Evolutionary conservation across 306 rosid genomes (phyloP).

Genomic region (Glycyrrhiza uralensis): DNA sequence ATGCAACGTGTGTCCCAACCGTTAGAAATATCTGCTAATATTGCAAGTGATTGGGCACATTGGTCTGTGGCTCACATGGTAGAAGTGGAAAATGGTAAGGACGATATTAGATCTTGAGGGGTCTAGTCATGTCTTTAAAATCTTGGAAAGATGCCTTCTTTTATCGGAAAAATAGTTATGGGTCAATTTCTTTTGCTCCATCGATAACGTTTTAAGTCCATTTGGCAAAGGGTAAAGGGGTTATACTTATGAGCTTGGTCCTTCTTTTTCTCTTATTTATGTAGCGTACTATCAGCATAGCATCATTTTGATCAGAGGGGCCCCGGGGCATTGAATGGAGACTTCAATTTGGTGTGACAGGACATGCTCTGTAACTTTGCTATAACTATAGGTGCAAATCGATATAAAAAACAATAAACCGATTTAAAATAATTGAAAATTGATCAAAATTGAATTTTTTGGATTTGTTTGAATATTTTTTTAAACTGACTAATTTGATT

Average conservation of each 20-base stretch:
- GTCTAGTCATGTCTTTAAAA: not conserved
- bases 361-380: not conserved
- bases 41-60: not conserved
- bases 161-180: no score
- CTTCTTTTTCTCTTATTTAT: not conserved
- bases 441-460: no score
- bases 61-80: constrained; percentile 21
- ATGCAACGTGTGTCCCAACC: constrained; percentile 1
- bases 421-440: no score
- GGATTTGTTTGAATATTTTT: no score
- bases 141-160: not conserved
- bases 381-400: no score
- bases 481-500: no score
- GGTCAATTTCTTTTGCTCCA: constrained; percentile 12
- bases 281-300: not conserved
- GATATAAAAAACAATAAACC: no score
- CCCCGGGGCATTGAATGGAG: constrained; percentile 5
- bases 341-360: constrained; percentile 17
- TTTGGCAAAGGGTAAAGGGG: not conserved
- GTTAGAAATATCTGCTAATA: not conserved
- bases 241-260: not conserved
- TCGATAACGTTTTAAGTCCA: not conserved
- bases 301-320: not conserved
- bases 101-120: constrained; percentile 1
- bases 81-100: constrained; percentile 4